Evolutionary conservation across 2,329 filamentous ascomycete species (phyloP), one percentile per base, ranked within the genome.

Genomic region (Talaromyces pinophilus): DNA sequence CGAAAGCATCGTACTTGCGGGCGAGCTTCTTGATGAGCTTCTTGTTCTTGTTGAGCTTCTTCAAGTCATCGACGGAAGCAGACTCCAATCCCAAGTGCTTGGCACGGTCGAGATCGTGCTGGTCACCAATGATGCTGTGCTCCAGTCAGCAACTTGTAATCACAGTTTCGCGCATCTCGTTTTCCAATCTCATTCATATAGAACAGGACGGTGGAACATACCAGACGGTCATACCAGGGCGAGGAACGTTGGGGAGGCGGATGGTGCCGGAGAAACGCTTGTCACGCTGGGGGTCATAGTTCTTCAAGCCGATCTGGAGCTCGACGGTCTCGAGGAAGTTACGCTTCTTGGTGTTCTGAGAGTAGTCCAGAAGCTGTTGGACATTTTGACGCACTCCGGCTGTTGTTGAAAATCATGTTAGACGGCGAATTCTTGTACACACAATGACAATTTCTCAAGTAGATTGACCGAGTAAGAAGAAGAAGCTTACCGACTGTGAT

Each of bases 31-130:
- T 99, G 90, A 99, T 97, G 80, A 98, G 90, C 91, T 99, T 99
- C 92, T 99, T 98, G 92, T 99, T 99, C 92, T 99, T 99, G 91
- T 99, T 99, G 76, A 99, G 92, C 91, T 99, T 99, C 92, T 99
- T 99, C 86, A 99, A 86, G 85, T 99, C 95, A 79, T 99, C 95
- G 74, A 92, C 85, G 79, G 92, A 96, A 95, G 98, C 98, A 86
- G 94, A 93, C 81, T 99, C 95, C 76, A 98, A 89, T 82, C 93
- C 94, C 80, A 93, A 92, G 88, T 99, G 95, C 90, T 99, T 99
- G 81, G 95, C 94, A 88, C 95, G 93, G 83, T 99, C 95, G 81
- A 99, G 96, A 88, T 99, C 95, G 88, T 98, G 94, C 90, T 96
- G 86, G 88, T 95, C 87, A 85, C 92, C 85, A 82, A 96, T 83